phyloP scores from a whole-genome alignment of 2,329 filamentous ascomycete species.

The Clonostachys rosea region DNA sequence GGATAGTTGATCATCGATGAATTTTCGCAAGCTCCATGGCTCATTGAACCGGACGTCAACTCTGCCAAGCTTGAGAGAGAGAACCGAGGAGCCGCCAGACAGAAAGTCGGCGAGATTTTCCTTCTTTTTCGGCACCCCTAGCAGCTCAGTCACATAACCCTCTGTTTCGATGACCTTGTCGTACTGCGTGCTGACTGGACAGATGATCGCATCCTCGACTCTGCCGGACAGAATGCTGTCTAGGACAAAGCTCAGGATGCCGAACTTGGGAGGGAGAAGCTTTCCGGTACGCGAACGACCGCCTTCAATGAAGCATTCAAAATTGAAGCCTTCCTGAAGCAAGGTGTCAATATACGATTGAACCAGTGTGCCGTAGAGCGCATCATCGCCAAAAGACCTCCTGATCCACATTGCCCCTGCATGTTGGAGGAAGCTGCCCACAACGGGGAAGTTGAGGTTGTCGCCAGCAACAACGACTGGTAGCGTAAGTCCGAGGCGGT shows the following conservation, averaged over 20 bases:
- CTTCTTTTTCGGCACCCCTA: slow-evolving; percentile 92
- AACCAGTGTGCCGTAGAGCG: slow-evolving; percentile 86
- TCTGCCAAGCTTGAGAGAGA: slow-evolving; percentile 82
- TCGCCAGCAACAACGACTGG: slow-evolving; percentile 93
- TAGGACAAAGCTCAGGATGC: slow-evolving; percentile 85
- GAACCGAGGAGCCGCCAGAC: slow-evolving; percentile 75
- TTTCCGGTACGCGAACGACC: slow-evolving; percentile 91
- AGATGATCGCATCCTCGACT: slow-evolving; percentile 87
- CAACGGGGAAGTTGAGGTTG: slow-evolving; percentile 89
- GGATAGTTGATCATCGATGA: slow-evolving; percentile 72
- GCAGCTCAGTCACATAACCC: slow-evolving; percentile 89
- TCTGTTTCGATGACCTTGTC: slow-evolving; percentile 99
- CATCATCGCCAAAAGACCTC: slow-evolving; percentile 85
- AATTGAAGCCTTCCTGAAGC: slow-evolving; percentile 84
- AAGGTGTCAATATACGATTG: slow-evolving; percentile 94
- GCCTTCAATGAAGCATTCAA: slow-evolving; percentile 97
- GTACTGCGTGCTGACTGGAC: slow-evolving; percentile 94
- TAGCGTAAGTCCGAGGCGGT: slow-evolving; percentile 80
- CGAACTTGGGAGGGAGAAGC: slow-evolving; percentile 89
- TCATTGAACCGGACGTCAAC: slow-evolving; percentile 96
- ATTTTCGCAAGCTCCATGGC: slow-evolving; percentile 84
- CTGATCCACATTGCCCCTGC: slow-evolving; percentile 98
- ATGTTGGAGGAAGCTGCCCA: slow-evolving; percentile 88
- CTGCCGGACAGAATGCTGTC: slow-evolving; percentile 86
- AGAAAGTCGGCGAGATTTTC: slow-evolving; percentile 90